phyloP scores from a whole-genome alignment of 352 stramenopile genomes.

The Phytophthora multivora region DNA sequence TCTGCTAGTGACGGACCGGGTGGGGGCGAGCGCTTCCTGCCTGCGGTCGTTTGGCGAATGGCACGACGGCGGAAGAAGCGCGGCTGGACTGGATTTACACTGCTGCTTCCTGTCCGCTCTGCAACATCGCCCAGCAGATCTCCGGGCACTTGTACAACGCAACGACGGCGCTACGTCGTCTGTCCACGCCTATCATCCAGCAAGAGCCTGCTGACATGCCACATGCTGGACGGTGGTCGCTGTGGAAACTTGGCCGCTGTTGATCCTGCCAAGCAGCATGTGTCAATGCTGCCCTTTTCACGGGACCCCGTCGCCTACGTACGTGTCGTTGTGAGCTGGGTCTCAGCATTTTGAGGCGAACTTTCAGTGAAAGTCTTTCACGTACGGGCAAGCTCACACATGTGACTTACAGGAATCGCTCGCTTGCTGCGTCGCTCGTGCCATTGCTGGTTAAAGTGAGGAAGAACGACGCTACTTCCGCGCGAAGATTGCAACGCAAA shows the following conservation, averaged over 20 bases:
- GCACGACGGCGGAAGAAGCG: constrained; percentile 33
- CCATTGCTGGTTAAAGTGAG: constrained; percentile 4
- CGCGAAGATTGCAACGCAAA: neutral
- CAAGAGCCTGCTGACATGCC: constrained; percentile 1
- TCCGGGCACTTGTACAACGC: constrained; percentile 20
- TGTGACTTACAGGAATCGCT: constrained; percentile 18
- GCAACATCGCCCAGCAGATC: constrained; percentile 30
- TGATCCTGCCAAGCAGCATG: neutral
- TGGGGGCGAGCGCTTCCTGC: constrained; percentile 19
- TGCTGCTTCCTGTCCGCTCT: constrained; percentile 2
- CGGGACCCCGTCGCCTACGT: neutral
- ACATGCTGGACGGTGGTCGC: neutral
- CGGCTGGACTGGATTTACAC: constrained; percentile 15
- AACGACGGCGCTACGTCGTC: constrained; percentile 26
- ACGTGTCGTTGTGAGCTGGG: constrained; percentile 24
- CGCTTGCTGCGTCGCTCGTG: constrained; percentile 8
- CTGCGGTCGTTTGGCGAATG: constrained; percentile 33
- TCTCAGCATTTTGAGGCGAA: neutral
- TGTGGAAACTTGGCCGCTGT: neutral
- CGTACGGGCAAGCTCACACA: constrained; percentile 4
- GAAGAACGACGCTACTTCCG: too few relatives aligned
- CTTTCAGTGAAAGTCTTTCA: neutral
- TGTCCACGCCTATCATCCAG: constrained; percentile 5
- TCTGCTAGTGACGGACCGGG: constrained; percentile 16
- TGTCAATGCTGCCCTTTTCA: neutral